Evolutionary conservation across 2,329 filamentous ascomycete species (phyloP), one percentile per base, ranked within the genome.

Genomic region (Fusarium austroafricanum): DNA sequence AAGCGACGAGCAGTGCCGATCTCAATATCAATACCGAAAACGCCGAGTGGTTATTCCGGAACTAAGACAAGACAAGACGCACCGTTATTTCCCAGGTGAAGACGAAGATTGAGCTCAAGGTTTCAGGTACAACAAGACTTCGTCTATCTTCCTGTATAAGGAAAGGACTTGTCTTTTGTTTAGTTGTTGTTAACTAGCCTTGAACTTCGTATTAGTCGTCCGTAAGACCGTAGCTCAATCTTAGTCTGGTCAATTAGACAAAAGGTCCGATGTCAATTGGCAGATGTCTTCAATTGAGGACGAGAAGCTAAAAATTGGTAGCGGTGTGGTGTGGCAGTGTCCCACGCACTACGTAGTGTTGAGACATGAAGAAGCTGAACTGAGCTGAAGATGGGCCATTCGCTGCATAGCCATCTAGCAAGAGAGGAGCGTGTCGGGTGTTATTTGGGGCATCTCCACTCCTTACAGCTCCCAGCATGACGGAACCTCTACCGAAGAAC

Each of bases 11-110:
- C 31, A 55, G 54, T 17, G 67, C 15, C 43, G 67, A 69, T 69
- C 67, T 49, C 53, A 67, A 64, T 70, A 56, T 47, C 53, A 63
- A 53, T 70, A 47, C 52, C 66, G 66, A 57, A 55, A 55, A n/a
- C 20, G 51, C 66, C 53, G 62, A 63, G 29, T 28, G 44, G 42
- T 44, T 40, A 69, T 67, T 69, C 56, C 56, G 23, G 21, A 64
- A 26, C 59, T 40, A 42, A 61, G 39, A 61, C 21, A 54, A 54
- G 50, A 40, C 43, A 69, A 47, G 23, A 55, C 42, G 15, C 42
- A 55, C 46, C 42, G 42, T 55, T 57, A 18, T 37, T 59, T 58
- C 51, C 52, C 50, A 62, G 47, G 43, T 62, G 43, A 67, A 42
- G 44, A 65, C 29, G 28, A 52, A 46, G 44, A 54, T 21, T 38